Base-by-base conservation (phyloP, 1,284 basidiomycete genomes). In the Nidula niveotomentosa region DNA sequence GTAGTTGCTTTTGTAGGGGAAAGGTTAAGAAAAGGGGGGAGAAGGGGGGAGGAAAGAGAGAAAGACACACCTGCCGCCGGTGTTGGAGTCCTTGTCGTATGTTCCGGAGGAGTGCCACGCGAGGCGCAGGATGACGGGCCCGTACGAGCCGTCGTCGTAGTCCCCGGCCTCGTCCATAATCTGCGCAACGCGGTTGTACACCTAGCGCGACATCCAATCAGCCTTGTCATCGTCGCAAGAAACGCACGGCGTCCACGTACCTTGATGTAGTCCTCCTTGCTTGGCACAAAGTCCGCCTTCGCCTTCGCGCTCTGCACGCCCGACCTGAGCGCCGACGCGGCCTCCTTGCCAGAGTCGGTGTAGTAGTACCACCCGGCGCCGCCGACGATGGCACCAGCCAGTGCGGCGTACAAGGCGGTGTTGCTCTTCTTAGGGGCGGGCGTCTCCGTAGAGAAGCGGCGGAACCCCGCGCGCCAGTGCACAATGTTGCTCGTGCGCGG, bases 21-120 rank as follows among this genome's bases (percentile, higher is more conserved):
- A 30, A 36, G 53, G 9, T 50, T 45, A 41, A 45, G 36, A 5
- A 35, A 43, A 44, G 36, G 43, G 39, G 17, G 39, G 43, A n/a
- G 44, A 47, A 35, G 30, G 36, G 30, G 34, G 49, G 37, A 44
- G 2, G n/a, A 12, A 56, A 55, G 36, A 23, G 52, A 48, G 56
- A 41, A 12, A 37, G 18, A 65, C 76, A 49, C 60, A 85, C 91
- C 91, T 91, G 69, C 96, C 96, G 60, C 96, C 96, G 15, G 93
- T 91, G 62, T 87, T 86, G 61, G 85, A 79, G 2, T 89, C 82
- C 79, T 94, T 94, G 76, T 96, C 91, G 67, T 91, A 96, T 1
- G 96, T 98, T 50, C 96, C 96, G 48, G 92, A 91, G 9, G 88
- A 70, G 72, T 96, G 94, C 93, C 96, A 98, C 33, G 95, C 96